Base-by-base conservation (phyloP, 2,329 filamentous ascomycete species). In the Scytalidium lignicola region DNA sequence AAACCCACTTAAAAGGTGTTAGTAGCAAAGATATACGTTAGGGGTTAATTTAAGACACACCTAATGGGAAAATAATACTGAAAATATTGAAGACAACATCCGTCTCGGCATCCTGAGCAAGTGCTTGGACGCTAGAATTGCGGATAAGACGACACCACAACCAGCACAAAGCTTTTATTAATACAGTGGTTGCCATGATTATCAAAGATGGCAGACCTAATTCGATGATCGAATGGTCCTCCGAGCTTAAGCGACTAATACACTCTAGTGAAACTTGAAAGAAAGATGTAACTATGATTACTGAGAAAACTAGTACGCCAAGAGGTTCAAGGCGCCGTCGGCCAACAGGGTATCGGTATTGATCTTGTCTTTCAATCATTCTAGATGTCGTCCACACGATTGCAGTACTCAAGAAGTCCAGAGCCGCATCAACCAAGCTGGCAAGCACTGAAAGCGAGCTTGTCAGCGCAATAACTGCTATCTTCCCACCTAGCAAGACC, bases 51-150 rank as follows among this genome's bases (percentile, higher is more conserved):
- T 13, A 28, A 12, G 13, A 46, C 58, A 44, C 61, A 65, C 63
- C 57, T 22, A 83, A 68, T 0, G 80, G 80, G 57, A 84, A 85
- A 8, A 82, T 69, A 1, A 85, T 73, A 13, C 79, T 82, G 6
- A 83, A 71, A 0, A 79, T 79, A 60, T 84, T 84, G 68, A 85
- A 85, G 55, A 80, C 71, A 17, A 84, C 79, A 52, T 84, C 80
- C 0, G 78, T 80, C 62, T 82, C 80, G 62, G 80, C 83, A 58
- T 84, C 80, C 59, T 83, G 79, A 0, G 75, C 79, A 4, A 86
- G 66, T 0, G 80, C 80, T 54, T 83, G 79, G 0, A 85, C 80
- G 58, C 83, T 80, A 0, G 80, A 82, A 2, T 80, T 83, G 56
- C 83, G 82, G 55, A 85, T 75, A 3, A 71, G 68, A 2, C 74